Evolutionary conservation across 148 eudicot species (phyloP).

Genomic region (Mesembryanthemum crystallinum): DNA sequence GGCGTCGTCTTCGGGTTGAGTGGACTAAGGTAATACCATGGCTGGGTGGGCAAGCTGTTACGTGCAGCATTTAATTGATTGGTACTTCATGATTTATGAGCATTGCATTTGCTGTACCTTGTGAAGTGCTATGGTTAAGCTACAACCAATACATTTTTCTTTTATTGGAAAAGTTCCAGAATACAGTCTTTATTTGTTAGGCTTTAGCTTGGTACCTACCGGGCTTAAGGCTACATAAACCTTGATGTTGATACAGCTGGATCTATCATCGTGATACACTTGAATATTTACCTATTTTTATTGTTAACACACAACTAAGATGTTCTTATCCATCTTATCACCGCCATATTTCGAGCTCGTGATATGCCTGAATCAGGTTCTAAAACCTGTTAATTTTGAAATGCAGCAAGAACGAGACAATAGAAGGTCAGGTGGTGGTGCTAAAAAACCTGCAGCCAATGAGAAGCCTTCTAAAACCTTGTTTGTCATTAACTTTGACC

Average conservation of each 20-base stretch:
- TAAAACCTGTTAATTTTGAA: constrained; percentile 6
- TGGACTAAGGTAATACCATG: constrained; percentile 68
- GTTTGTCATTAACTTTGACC: constrained; percentile 82
- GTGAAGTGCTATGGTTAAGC: not conserved
- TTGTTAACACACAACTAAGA: not conserved
- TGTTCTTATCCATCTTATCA: not conserved
- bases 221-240: not conserved
- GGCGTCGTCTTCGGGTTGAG: constrained; percentile 76
- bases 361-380: not conserved
- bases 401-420: constrained; percentile 81
- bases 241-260: too few relatives aligned
- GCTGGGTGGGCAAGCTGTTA: not conserved
- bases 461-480: constrained; percentile 72
- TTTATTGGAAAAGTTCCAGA: not conserved
- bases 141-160: not conserved
- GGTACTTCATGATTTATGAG: too few relatives aligned
- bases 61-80: not conserved
- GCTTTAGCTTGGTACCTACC: not conserved
- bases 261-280: too few relatives aligned
- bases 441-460: constrained; percentile 58
- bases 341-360: not conserved
- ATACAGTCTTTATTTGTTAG: not conserved
- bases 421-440: constrained; percentile 52
- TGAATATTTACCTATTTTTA: too few relatives aligned
- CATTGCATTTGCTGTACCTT: not conserved